Percentiles rank a stretch among this genome's conserved stretches.
phyloP scores from a whole-genome alignment of 345 rosid species.

The Salix exigua region DNA sequence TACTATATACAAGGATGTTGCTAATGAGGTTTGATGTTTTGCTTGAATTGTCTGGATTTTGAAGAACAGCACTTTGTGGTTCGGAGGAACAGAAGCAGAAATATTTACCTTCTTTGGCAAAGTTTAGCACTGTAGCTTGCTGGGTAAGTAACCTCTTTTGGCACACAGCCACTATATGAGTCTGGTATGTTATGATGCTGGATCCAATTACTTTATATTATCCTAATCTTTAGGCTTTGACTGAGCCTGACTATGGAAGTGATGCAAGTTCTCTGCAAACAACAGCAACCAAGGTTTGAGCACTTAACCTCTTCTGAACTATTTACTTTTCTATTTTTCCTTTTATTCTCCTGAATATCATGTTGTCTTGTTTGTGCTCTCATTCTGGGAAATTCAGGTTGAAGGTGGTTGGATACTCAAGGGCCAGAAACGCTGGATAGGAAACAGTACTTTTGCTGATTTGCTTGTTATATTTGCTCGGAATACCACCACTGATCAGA shows the following conservation, averaged over 20 bases:
- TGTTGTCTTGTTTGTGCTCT: slow-evolving; percentile 10
- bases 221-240: slow-evolving; percentile 60
- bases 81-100: slow-evolving; percentile 84
- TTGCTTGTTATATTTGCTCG: slow-evolving; percentile 77
- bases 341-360: slow-evolving; percentile 7
- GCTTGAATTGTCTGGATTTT: slow-evolving; percentile 19
- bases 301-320: slow-evolving; percentile 7
- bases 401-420: slow-evolving; percentile 87
- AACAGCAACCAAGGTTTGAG: slow-evolving; percentile 74
- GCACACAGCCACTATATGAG: neutral
- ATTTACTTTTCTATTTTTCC: neutral
- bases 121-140: slow-evolving; percentile 60
- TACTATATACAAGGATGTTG: neutral
- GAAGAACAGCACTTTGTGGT: slow-evolving; percentile 77
- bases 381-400: slow-evolving; percentile 41
- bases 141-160: slow-evolving; percentile 58
- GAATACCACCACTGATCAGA: slow-evolving; percentile 71
- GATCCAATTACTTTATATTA: slow-evolving; percentile 14
- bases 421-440: slow-evolving; percentile 98
- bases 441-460: slow-evolving; percentile 96
- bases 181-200: neutral
- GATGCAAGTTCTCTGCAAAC: slow-evolving; percentile 84
- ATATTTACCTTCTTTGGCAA: slow-evolving; percentile 82
- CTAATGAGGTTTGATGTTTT: neutral
- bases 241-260: slow-evolving; percentile 94